phyloP scores from a whole-genome alignment of 306 rosid species.

The Trifolium subterraneum region DNA sequence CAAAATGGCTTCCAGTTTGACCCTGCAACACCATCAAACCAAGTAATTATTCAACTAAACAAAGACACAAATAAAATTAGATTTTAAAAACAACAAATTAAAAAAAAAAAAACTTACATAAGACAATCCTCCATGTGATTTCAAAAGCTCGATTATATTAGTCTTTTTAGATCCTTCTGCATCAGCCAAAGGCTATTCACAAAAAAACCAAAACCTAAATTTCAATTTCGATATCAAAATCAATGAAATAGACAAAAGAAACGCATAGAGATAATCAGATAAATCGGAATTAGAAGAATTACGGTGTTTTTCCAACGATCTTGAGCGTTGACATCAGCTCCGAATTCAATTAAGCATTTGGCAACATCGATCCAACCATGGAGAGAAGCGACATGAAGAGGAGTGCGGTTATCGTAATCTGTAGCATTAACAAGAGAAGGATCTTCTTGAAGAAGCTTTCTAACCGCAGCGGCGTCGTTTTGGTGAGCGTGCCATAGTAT shows the following conservation, averaged over 20 bases:
- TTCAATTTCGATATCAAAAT: constrained; percentile 10
- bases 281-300: too few relatives aligned
- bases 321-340: constrained; percentile 96
- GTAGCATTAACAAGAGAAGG: constrained; percentile 73
- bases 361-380: constrained; percentile 97
- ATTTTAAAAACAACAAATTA: neutral
- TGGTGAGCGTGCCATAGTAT: constrained; percentile 97
- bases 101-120: constrained; percentile 72
- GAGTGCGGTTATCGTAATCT: constrained; percentile 92
- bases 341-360: constrained; percentile 69
- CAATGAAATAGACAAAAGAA: neutral
- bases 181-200: constrained; percentile 90
- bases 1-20: constrained; percentile 97
- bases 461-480: constrained; percentile 79
- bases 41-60: constrained; percentile 29
- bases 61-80: neutral
- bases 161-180: constrained; percentile 90
- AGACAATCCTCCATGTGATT: constrained; percentile 85
- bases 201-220: constrained; percentile 17
- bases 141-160: constrained; percentile 70
- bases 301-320: constrained; percentile 99
- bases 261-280: neutral
- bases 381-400: constrained; percentile 92
- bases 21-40: constrained; percentile 66
- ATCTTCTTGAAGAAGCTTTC: constrained; percentile 97